phyloP scores from a whole-genome alignment of 2,329 filamentous ascomycete genomes.

The Tolypocladium cylindrosporum region DNA sequence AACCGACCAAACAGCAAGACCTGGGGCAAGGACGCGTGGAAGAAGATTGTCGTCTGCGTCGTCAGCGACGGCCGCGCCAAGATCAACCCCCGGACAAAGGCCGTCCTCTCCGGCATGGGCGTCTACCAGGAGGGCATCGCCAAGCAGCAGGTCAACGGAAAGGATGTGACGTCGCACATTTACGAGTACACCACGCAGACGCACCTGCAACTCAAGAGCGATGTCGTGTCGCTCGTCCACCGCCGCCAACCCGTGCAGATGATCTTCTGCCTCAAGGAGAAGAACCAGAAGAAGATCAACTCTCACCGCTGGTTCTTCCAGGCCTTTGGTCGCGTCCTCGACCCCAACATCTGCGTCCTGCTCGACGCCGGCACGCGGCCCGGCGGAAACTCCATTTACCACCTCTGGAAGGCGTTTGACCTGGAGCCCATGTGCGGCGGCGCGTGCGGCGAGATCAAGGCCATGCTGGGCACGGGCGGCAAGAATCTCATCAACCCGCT shows the following conservation, averaged over 20 bases:
- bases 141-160: slow-evolving; percentile 93
- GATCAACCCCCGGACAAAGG: slow-evolving; percentile 86
- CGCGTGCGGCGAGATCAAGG: slow-evolving; percentile 97
- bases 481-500: slow-evolving; percentile 88
- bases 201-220: slow-evolving; percentile 80
- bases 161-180: slow-evolving; percentile 94
- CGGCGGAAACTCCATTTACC: slow-evolving; percentile 89
- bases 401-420: slow-evolving; percentile 97
- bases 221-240: slow-evolving; percentile 72
- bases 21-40: slow-evolving; percentile 98
- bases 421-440: slow-evolving; percentile 95
- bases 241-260: slow-evolving; percentile 90
- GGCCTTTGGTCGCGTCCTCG: slow-evolving; percentile 82
- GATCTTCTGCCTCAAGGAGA: slow-evolving; percentile 96
- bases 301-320: slow-evolving; percentile 99
- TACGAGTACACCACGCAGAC: slow-evolving; percentile 92
- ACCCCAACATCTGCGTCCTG: slow-evolving; percentile 94
- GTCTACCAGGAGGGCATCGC: slow-evolving; percentile 98
- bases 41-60: slow-evolving; percentile 98
- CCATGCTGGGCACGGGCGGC: slow-evolving; percentile 78
- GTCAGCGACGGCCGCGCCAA: slow-evolving; percentile 95
- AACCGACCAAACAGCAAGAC: slow-evolving; percentile 87
- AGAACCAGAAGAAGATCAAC: slow-evolving; percentile 99
- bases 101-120: slow-evolving; percentile 83
- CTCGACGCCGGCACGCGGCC: slow-evolving; percentile 94